Conservation (phyloP, 2,329 filamentous ascomycete genomes). For the Elsinoe australis region DNA sequence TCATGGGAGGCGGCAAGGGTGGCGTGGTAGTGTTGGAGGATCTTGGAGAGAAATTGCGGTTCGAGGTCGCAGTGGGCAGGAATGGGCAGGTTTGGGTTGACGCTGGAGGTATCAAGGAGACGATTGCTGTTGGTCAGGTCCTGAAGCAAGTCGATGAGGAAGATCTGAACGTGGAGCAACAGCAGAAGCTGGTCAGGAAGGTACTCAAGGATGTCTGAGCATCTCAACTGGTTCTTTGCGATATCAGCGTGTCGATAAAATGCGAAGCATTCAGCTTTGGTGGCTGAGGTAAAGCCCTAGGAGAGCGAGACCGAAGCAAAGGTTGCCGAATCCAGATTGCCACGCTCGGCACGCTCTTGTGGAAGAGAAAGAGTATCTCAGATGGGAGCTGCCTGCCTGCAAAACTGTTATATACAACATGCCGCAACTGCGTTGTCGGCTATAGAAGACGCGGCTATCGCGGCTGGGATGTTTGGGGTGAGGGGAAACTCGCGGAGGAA, state of each 20-base stretch:
- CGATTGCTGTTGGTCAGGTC: constrained; percentile 70
- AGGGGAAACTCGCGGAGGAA: background rate
- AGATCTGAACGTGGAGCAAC: constrained; percentile 54
- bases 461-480: background rate
- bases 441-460: background rate
- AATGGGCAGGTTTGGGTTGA: constrained; percentile 93
- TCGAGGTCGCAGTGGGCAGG: constrained; percentile 87
- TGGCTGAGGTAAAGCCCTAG: no score
- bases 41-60: constrained; percentile 72
- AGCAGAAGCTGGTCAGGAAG: constrained; percentile 62
- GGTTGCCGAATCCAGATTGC: no score
- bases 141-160: constrained; percentile 70
- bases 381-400: no score
- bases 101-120: constrained; percentile 63
- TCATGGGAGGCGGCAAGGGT: constrained; percentile 55
- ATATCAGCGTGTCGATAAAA: no score
- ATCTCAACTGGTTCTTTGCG: background rate
- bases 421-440: no score
- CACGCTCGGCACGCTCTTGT: no score
- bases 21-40: constrained; percentile 70
- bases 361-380: no score
- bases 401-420: no score
- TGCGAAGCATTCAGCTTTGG: no score
- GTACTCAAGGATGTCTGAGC: constrained; percentile 50
- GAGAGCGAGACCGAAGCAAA: no score